These are phyloP conservation scores for Penicillium digitatum DNA, from an alignment of 2,329 filamentous ascomycete species.

Conservation along the genomic window DNA sequence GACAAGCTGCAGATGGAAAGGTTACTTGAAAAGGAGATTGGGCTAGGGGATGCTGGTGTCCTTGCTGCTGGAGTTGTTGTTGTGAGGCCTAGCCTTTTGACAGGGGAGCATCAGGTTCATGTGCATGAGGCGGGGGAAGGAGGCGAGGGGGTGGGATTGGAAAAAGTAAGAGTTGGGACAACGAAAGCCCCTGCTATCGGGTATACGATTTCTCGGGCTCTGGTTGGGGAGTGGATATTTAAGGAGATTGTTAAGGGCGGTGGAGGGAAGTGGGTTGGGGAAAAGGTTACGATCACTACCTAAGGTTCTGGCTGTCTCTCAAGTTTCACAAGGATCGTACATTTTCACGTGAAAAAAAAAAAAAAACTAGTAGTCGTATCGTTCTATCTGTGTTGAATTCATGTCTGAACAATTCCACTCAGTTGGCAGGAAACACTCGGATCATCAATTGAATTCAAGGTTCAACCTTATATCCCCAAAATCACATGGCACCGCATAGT, in stretches of 20 bases:
- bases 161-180: slow-evolving; percentile 26
- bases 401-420: not conserved
- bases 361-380: not conserved
- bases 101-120: slow-evolving; percentile 26
- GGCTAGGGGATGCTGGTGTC: slow-evolving; percentile 8
- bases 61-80: slow-evolving; percentile 21
- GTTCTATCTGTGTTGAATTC: not conserved
- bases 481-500: not conserved
- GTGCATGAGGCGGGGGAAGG: slow-evolving; percentile 12
- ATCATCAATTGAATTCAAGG: not conserved
- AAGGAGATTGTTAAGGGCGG: slow-evolving; percentile 19
- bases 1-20: slow-evolving; percentile 36
- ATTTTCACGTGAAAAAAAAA: too few relatives aligned
- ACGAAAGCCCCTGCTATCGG: slow-evolving; percentile 30
- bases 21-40: slow-evolving; percentile 23
- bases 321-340: too few relatives aligned
- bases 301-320: not conserved
- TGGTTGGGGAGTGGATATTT: slow-evolving; percentile 37
- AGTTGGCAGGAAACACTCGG: not conserved
- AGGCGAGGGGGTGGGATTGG: slow-evolving; percentile 12
- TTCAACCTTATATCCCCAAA: not conserved
- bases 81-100: slow-evolving; percentile 34
- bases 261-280: slow-evolving; percentile 20
- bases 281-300: slow-evolving; percentile 19
- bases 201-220: slow-evolving; percentile 31